Base-by-base conservation (phyloP, 768 basidiomycete species). In the Tricholoma bakamatsutake region DNA sequence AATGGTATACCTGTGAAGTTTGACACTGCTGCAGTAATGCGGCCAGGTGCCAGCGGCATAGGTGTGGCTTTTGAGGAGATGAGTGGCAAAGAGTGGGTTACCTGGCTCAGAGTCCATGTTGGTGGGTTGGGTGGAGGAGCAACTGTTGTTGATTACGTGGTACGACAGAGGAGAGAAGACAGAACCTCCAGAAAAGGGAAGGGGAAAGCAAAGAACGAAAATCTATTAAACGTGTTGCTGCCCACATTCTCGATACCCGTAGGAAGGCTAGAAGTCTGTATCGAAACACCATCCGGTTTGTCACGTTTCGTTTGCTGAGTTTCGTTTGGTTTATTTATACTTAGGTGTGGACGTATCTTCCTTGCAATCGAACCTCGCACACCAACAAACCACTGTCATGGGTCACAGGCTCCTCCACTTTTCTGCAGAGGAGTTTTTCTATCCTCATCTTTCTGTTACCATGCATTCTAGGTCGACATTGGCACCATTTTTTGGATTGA, bases 241-340 rank as follows among this genome's bases (percentile, higher is more conserved):
- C 90, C 90, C 7, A 80, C 82, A n/a, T 92, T 92, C 62, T 66
- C 80, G 3, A 69, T 90, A n/a, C 81, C 87, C 6, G 72, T 91
- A 42, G 83, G 84, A 45, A 75, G 76, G 64, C 69, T 90, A 56
- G 83, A 87, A 63, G 85, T 88, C 1, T 73, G 74, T 18, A 66
- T 91, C 50, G 81, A 83, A 47, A 66, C 68, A 17, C 67, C 71
- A 59, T 62, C 76, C 59, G 85, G 89, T 87, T 66, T 57, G 80
- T 64, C 24, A 21, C 28, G 28, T 40, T 55, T 51, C 53, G 31
- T 15, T 27, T 35, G 1, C 48, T 50, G 27, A 31, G 10, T 43
- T 34, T 61, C 43, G 53, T 37, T 48, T 56, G 49, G 58, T 34
- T 61, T n/a, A 51, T 42, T 31, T 18, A 45, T 56, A 58, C 45